phyloP scores from a whole-genome alignment of 257 asterid species.

The Fraxinus anomala region DNA sequence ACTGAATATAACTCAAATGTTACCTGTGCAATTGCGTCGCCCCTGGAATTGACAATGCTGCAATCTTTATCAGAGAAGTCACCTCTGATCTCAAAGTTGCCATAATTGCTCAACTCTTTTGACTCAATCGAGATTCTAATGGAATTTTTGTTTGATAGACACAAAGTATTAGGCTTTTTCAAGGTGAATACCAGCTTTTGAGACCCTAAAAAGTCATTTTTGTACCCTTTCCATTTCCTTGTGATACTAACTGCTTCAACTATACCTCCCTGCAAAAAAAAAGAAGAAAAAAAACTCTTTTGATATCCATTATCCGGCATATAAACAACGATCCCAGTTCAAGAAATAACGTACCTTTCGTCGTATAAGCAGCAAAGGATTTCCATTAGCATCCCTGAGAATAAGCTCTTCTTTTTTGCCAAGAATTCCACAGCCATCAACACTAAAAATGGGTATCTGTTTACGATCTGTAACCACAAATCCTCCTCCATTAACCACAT shows the following conservation, averaged over 20 bases:
- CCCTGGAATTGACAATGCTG: constrained; percentile 57
- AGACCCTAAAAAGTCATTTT: constrained; percentile 50
- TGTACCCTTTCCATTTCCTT: constrained; percentile 70
- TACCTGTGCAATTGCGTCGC: constrained; percentile 66
- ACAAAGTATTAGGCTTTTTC: constrained; percentile 56
- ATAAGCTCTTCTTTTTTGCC: constrained; percentile 70
- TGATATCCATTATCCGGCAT: background rate
- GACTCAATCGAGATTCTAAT: constrained; percentile 53
- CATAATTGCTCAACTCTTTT: constrained; percentile 32
- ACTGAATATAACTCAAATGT: background rate
- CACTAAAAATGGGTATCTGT: constrained; percentile 53
- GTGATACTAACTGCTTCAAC: constrained; percentile 71
- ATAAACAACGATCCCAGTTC: background rate
- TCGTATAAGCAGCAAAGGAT: constrained; percentile 62
- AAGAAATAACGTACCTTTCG: constrained; percentile 50
- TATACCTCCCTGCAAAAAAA: constrained; percentile 52
- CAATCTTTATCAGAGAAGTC: constrained; percentile 59
- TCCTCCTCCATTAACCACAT: constrained; percentile 83
- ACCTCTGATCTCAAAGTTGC: constrained; percentile 59
- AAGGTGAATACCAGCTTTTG: constrained; percentile 63
- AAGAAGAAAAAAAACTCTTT: background rate
- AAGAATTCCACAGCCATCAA: constrained; percentile 79
- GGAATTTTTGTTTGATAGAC: constrained; percentile 43
- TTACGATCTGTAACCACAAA: constrained; percentile 55
- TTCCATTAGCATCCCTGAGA: constrained; percentile 58